Percentiles rank a stretch among this genome's conserved stretches.
These are phyloP conservation scores for Salvia miltiorrhiza DNA, from an alignment of 257 asterid species.

Conservation along the genomic window DNA sequence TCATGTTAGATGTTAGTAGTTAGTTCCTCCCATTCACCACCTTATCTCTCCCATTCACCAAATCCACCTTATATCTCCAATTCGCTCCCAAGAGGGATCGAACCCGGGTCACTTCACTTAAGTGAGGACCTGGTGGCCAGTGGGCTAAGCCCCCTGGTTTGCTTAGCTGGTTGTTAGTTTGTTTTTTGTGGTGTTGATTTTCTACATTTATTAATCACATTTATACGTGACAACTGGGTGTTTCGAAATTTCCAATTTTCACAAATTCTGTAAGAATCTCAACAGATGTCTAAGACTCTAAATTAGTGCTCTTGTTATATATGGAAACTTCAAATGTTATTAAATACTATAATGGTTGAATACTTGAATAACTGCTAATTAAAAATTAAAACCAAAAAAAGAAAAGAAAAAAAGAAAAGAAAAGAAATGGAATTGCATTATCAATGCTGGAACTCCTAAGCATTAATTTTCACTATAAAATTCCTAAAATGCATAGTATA, in stretches of 20 bases:
- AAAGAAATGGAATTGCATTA: not conserved
- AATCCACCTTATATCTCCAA: no score
- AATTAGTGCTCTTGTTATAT: not conserved
- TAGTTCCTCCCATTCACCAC: no score
- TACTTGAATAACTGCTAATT: no score
- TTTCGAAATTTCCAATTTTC: not conserved
- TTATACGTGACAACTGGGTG: not conserved
- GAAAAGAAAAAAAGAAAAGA: no score
- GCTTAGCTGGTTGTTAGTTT: slow-evolving; percentile 4
- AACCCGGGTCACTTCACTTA: no score
- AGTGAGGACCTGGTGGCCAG: no score
- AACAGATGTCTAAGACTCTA: not conserved
- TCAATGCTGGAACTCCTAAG: not conserved
- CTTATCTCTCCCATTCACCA: no score
- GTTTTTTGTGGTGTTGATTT: not conserved
- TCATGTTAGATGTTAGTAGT: no score
- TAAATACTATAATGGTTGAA: not conserved
- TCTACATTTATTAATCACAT: slow-evolving; percentile 8
- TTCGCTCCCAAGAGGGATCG: no score
- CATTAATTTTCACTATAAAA: not conserved
- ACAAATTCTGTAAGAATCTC: not conserved
- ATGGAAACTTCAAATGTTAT: not conserved
- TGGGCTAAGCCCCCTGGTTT: no score
- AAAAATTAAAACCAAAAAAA: no score
- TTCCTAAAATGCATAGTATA: not conserved